Evolutionary conservation across 2,329 filamentous ascomycete species (phyloP).

Genomic region (Curvularia eragrostidis): DNA sequence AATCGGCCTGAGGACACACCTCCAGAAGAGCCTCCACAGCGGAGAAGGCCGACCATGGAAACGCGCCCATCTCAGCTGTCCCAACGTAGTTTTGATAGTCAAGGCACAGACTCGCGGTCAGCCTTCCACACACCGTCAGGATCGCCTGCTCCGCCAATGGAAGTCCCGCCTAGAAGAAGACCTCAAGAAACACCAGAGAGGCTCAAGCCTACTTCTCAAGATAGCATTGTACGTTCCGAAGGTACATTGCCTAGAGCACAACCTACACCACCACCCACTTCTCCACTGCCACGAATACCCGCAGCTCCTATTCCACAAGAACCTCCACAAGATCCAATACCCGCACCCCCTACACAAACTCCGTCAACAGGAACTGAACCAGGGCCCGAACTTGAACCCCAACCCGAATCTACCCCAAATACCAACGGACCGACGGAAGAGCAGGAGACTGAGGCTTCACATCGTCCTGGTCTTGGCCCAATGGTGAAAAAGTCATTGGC

Average conservation of each 20-base stretch:
- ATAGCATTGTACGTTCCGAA: constrained; percentile 15
- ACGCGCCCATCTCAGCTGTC: constrained; percentile 43
- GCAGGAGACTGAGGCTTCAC: constrained; percentile 62
- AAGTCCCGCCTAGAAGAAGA: constrained; percentile 33
- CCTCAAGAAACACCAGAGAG: constrained; percentile 41
- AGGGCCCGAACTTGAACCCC: constrained; percentile 11
- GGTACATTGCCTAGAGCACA: constrained; percentile 20
- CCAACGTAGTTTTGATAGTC: constrained; percentile 35
- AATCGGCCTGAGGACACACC: constrained; percentile 38
- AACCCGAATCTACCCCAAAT: constrained; percentile 43
- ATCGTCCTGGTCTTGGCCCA: constrained; percentile 81
- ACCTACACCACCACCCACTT: constrained; percentile 33
- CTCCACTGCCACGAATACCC: constrained; percentile 39
- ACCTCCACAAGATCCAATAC: constrained; percentile 35
- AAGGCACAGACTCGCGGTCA: constrained; percentile 26
- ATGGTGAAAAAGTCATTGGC: constrained; percentile 87
- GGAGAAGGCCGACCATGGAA: constrained; percentile 72
- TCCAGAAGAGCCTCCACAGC: constrained; percentile 59
- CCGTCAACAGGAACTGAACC: constrained; percentile 9
- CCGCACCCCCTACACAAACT: constrained; percentile 17
- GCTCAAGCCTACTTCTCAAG: constrained; percentile 27
- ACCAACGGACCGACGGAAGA: constrained; percentile 50
- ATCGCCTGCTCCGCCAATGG: constrained; percentile 34
- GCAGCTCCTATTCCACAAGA: constrained; percentile 12
- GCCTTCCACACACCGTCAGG: constrained; percentile 36